Evolutionary conservation across 331 rosid genomes (phyloP), one percentile per base, ranked within the genome.

Genomic region (Stylosanthes scabra): DNA sequence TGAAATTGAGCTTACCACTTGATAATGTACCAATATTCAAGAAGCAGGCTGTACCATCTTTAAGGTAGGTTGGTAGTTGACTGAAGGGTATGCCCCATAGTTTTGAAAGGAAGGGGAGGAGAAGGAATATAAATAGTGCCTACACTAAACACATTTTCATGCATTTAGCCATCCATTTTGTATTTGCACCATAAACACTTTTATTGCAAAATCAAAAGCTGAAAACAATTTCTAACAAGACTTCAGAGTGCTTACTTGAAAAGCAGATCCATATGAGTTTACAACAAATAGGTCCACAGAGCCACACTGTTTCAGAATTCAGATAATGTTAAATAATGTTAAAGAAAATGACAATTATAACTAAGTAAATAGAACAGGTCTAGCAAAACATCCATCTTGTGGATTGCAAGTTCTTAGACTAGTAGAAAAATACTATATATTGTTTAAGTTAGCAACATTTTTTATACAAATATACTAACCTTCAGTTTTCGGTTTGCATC

Each of bases 41-140:
- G 78, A 93, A 93, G 86, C 98, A 93, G 55, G 93, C 92, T 58
- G 97, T 89, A 77, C 98, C 97, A 40, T 90, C 96, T 90, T 76
- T 90, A 16, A 93, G 90, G 81, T 93, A 93, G 77, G 68, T 84
- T 76, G 98, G 96, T 75, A 93, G 86, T 78, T 93, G 90, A 74
- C 73, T 69, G 86, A 93, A 93, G 55, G 97, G 96, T 51, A 93
- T 28, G 9, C 98, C 98, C 98, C 98, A 93, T 84, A 93, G 78
- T 68, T 89, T 93, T 62, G 98, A 93, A 76, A 90, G 68, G 79
- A 90, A 87, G 7, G 98, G 98, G 28, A 93, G 86, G 63, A 93
- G 97, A 61, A 91, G 81, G 69, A 74, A 86, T 74, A 93, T 77
- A 75, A 93, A 93, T 16, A 93, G 70, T 77, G 98, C 90, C 98